Evolutionary conservation across 1,284 basidiomycete species (phyloP), one percentile per base, ranked within the genome.

Genomic region (Puccinia sorghi): DNA sequence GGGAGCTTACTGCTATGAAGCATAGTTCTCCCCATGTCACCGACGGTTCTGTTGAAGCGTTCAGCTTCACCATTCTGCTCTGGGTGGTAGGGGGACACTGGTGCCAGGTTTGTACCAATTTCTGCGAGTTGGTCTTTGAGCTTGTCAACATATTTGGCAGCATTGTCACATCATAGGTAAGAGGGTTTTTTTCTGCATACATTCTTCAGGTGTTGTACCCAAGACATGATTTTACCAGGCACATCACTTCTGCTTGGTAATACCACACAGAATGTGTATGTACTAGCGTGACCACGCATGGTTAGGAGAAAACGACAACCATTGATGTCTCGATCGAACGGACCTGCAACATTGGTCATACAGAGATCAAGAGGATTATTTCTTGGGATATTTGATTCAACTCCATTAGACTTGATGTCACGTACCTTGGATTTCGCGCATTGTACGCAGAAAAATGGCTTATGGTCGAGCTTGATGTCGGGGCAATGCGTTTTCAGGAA

Each of bases 61-160:
- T 63, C 61, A 39, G 61, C 61, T 63, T 63, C 61, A 17, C 61
- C 61, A 20, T 63, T 63, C 41, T 63, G 61, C 11, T 63, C 11
- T 2, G 57, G 57, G 13, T 25, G 25, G 12, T 61, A 61, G 2
- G 57, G 57, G 8, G 57, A 15, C 0, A 61, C 27, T 1, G 57
- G 57, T 4, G 57, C 57, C 9, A 61, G 20, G 13, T 1, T 27
- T 1, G 37, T 61, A 1, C 57, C 57, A 11, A 61, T 2, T 2
- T 8, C 37, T 9, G 25, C 22, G 2, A 61, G 57, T 11, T 61
- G 57, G 1, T 15, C 17, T 20, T 25, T 27, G 13, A 61, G 57
- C 1, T 15, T 61, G 8, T 4, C 13, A 2, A 32, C 22, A 11
- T 61, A 61, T 39, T 61, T 25, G 1, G 25, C n/a, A 15, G 57